These are phyloP conservation scores for Teunomyces lycoperdinae DNA, from an alignment of 805 yeast genomes.

Conservation along the genomic window DNA sequence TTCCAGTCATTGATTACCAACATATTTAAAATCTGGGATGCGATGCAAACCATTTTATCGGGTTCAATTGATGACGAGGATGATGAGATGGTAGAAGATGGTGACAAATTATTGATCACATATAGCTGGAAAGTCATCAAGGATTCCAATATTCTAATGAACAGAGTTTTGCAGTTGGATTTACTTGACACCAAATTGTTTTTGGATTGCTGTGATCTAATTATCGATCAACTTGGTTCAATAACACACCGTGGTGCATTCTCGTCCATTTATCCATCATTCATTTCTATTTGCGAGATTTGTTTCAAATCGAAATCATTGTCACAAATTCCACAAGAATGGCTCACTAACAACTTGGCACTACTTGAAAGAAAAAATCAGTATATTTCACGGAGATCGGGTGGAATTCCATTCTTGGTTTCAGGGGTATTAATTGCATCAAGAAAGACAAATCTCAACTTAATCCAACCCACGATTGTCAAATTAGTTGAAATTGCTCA, in stretches of 20 bases:
- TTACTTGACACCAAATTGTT: constrained; percentile 23
- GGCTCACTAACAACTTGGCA: constrained; percentile 59
- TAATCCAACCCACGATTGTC: constrained; percentile 51
- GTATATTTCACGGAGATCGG: constrained; percentile 83
- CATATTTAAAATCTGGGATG: constrained; percentile 40
- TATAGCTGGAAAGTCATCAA: constrained; percentile 83
- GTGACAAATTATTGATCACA: constrained; percentile 51
- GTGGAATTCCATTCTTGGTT: constrained; percentile 81
- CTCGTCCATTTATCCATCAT: constrained; percentile 82
- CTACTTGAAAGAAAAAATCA: constrained; percentile 58
- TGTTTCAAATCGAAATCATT: constrained; percentile 38
- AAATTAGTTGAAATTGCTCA: constrained; percentile 54
- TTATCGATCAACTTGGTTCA: constrained; percentile 64
- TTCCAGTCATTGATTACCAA: constrained; percentile 17
- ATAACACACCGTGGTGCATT: constrained; percentile 92
- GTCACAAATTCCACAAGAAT: constrained; percentile 42
- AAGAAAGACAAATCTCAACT: constrained; percentile 20
- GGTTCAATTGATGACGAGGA: constrained; percentile 51
- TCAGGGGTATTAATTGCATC: constrained; percentile 66
- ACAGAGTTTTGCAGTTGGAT: constrained; percentile 33
- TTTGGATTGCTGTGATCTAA: constrained; percentile 47
- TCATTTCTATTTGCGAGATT: constrained; percentile 60
- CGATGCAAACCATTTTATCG: constrained; percentile 48
- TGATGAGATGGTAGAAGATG: constrained; percentile 33
- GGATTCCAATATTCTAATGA: constrained; percentile 62